phyloP scores from a whole-genome alignment of 83 land plant species.

The Diphasiastrum complanatum region DNA sequence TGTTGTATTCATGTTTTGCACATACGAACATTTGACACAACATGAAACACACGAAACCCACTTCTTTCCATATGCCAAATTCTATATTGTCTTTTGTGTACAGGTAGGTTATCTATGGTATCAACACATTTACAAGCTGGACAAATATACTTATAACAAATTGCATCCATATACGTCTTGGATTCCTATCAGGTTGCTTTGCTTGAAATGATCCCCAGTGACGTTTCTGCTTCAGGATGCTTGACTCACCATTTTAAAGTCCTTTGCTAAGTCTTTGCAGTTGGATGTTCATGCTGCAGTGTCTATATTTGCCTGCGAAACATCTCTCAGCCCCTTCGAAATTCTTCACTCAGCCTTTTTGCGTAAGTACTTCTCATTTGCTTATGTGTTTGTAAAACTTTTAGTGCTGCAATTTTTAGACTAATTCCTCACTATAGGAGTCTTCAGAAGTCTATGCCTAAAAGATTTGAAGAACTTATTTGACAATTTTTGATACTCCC shows the following conservation, averaged over 20 bases:
- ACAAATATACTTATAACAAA: slow-evolving; percentile 81
- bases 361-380: slow-evolving; percentile 58
- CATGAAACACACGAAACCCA: too few species aligned
- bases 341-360: slow-evolving; percentile 65
- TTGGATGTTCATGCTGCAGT: slow-evolving; percentile 40
- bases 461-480: background rate
- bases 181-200: slow-evolving; percentile 99
- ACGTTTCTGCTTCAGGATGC: background rate
- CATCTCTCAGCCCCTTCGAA: slow-evolving; percentile 65
- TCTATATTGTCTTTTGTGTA: background rate
- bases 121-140: slow-evolving; percentile 82
- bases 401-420: background rate
- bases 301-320: slow-evolving; percentile 54
- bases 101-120: slow-evolving; percentile 95
- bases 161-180: slow-evolving; percentile 96
- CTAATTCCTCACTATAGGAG: background rate
- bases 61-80: too few species aligned
- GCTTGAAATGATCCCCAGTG: slow-evolving; percentile 29
- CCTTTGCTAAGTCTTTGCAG: slow-evolving; percentile 35
- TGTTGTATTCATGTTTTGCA: background rate
- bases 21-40: background rate
- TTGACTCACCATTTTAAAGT: background rate
- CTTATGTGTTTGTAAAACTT: too few species aligned
- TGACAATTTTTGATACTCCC: background rate
- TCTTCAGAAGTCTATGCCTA: slow-evolving; percentile 2